Evolutionary conservation across 2,329 filamentous ascomycete species (phyloP), one percentile per base, ranked within the genome.

Genomic region (Juglanconis juglandina): DNA sequence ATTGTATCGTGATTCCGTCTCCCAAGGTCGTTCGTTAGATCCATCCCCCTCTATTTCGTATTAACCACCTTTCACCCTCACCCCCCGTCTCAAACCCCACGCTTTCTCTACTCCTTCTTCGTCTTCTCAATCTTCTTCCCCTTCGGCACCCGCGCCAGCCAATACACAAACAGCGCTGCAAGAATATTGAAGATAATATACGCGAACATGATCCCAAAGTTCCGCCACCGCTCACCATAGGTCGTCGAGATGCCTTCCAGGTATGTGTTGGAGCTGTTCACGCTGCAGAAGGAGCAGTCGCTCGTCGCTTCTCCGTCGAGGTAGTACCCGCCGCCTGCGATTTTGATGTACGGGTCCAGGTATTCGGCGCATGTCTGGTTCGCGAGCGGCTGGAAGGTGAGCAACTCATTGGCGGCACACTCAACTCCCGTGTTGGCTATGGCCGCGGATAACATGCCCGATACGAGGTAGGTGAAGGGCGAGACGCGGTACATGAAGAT

Each of bases 401-500:
- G 76, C 59, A 83, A 76, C 70, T 95, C 91, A 66, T 87, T 88
- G 1, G 69, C 42, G 1, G 87, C 82, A 71, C 91, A 94, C 1
- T 69, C 66, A 30, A 91, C 83, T 0, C 68, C 47, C 0, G 82
- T 82, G 65, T 87, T 84, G 9, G 87, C 87, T 33, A 94, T 75
- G 0, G 82, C 86, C 2, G 83, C 82, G 0, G 84, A 80, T 5
- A 91, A 72, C 69, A 94, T 81, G 0, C 85, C 87, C 47, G 82
- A 80, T 39, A 91, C 82, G 2, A 92, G 76, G 70, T 94, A 94
- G 0, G 88, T 90, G 70, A 93, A 86, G 0, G 89, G 88, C 0
- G 84, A 88, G 47, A 88, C 74, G 42, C 87, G 81, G 72, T 90
- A 90, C 83, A 89, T 87, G 75, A 87, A 89, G 66, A 86, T 85